These are phyloP conservation scores for Fraxinus floribunda DNA, from an alignment of 305 asterid species.

Conservation along the genomic window DNA sequence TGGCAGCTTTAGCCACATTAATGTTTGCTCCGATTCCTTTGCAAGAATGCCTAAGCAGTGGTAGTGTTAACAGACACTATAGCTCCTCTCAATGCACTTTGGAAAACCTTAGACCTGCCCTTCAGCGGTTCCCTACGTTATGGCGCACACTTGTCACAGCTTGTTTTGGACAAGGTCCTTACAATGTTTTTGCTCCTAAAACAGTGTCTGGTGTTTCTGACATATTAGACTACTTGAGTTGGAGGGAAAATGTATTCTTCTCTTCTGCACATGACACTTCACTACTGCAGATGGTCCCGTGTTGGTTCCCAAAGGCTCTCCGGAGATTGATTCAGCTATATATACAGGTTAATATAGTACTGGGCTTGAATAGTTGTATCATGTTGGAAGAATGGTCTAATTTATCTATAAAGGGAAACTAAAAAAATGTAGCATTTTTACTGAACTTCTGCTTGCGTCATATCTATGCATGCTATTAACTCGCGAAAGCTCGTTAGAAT, in stretches of 20 bases:
- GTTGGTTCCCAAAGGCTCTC: slow-evolving; percentile 93
- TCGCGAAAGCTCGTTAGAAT: slow-evolving; percentile 3
- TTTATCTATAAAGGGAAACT: slow-evolving; percentile 16
- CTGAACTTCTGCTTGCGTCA: slow-evolving; percentile 7
- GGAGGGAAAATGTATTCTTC: slow-evolving; percentile 95
- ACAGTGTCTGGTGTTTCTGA: slow-evolving; percentile 77
- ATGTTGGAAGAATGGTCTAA: slow-evolving; percentile 18
- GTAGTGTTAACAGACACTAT: slow-evolving; percentile 81
- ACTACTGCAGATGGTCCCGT: slow-evolving; percentile 92
- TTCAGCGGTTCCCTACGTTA: slow-evolving; percentile 87
- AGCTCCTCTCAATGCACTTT: slow-evolving; percentile 92
- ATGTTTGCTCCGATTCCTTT: slow-evolving; percentile 88
- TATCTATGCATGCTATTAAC: slow-evolving; percentile 12
- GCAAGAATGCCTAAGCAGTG: slow-evolving; percentile 93
- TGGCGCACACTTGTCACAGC: slow-evolving; percentile 83
- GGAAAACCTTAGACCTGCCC: slow-evolving; percentile 92
- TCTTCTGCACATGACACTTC: slow-evolving; percentile 89
- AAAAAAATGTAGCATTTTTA: neutral
- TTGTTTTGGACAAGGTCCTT: slow-evolving; percentile 87
- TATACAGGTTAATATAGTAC: slow-evolving; percentile 61
- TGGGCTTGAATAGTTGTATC: slow-evolving; percentile 23
- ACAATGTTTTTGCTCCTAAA: slow-evolving; percentile 52
- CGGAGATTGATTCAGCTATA: slow-evolving; percentile 94
- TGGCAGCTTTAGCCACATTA: slow-evolving; percentile 94
- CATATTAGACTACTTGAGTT: slow-evolving; percentile 80